A percentile compares a stretch with the other conserved stretches of the same genome.
phyloP scores from a whole-genome alignment of 805 yeast species.

The Blastobotrys mokoenaii region DNA sequence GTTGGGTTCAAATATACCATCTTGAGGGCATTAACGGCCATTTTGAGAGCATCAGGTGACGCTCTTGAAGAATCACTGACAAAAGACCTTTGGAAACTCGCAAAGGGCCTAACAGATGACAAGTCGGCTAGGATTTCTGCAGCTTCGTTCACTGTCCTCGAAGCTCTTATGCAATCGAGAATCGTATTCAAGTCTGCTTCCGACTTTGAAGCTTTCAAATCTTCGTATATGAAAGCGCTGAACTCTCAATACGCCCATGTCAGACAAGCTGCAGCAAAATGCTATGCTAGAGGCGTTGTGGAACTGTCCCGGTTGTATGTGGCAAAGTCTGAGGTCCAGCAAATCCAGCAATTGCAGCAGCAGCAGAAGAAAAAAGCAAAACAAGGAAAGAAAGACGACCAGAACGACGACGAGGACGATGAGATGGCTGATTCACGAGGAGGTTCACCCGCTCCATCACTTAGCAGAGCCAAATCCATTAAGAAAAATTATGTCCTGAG shows the following conservation, averaged over 20 bases:
- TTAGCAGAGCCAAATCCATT: slow-evolving; percentile 10
- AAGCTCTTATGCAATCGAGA: slow-evolving; percentile 17
- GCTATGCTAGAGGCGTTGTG: slow-evolving; percentile 22
- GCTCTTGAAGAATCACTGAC: slow-evolving; percentile 26
- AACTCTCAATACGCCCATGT: slow-evolving; percentile 18
- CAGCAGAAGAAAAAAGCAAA: slow-evolving; percentile 4
- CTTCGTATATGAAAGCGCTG: slow-evolving; percentile 20
- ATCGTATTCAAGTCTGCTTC: slow-evolving; percentile 19
- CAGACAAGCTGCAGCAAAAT: slow-evolving; percentile 24
- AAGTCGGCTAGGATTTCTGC: slow-evolving; percentile 24
- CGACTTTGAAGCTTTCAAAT: slow-evolving; percentile 23
- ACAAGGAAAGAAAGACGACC: slow-evolving; percentile 8
- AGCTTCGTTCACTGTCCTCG: slow-evolving; percentile 25
- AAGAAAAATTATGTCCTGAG: slow-evolving; percentile 14
- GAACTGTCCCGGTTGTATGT: slow-evolving; percentile 10
- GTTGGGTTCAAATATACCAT: slow-evolving; percentile 23
- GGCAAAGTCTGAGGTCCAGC: slow-evolving; percentile 9
- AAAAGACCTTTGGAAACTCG: slow-evolving; percentile 27
- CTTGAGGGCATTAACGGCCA: slow-evolving; percentile 16
- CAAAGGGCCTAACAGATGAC: slow-evolving; percentile 21
- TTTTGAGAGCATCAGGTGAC: slow-evolving; percentile 21
- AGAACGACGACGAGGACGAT: slow-evolving; percentile 14
- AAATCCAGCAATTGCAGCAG: slow-evolving; percentile 1
- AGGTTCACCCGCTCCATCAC: slow-evolving; percentile 7
- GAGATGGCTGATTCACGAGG: slow-evolving; percentile 4